phyloP scores from a whole-genome alignment of 1,284 basidiomycete genomes.

The Phellinidium pouzarii region DNA sequence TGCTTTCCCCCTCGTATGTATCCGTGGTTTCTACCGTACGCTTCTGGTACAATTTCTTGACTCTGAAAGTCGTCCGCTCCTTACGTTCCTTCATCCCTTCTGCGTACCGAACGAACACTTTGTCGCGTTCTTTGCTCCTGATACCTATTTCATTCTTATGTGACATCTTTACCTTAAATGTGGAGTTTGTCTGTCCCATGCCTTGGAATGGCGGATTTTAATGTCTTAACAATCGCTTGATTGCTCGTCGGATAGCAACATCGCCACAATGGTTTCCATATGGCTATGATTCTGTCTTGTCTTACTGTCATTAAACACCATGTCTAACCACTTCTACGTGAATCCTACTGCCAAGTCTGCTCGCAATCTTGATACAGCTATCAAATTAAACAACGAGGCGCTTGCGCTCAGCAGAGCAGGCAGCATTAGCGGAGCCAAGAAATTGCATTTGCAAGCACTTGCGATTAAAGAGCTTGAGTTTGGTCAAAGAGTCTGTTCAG shows the following conservation, averaged over 20 bases:
- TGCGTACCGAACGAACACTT: constrained; percentile 14
- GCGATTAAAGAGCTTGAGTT: constrained; percentile 26
- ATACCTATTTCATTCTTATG: constrained; percentile 18
- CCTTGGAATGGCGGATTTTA: constrained; percentile 11
- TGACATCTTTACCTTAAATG: constrained; percentile 13
- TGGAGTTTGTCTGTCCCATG: constrained; percentile 16
- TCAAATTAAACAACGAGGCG: constrained; percentile 18
- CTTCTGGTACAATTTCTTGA: constrained; percentile 12
- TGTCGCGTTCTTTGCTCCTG: constrained; percentile 9
- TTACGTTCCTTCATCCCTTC: constrained; percentile 5
- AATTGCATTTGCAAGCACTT: constrained; percentile 27
- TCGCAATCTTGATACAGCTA: too few relatives aligned
- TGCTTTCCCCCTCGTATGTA: constrained; percentile 4
- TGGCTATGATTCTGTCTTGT: too few relatives aligned
- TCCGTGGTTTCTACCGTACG: constrained; percentile 5
- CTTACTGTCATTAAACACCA: too few relatives aligned
- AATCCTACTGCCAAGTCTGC: too few relatives aligned
- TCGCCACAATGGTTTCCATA: too few relatives aligned
- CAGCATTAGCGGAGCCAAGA: constrained; percentile 27
- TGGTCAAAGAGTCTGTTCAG: constrained; percentile 21
- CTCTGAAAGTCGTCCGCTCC: constrained; percentile 18
- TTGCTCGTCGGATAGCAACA: not conserved
- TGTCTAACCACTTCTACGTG: too few relatives aligned
- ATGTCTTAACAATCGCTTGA: constrained; percentile 2
- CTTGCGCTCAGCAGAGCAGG: constrained; percentile 24